These are phyloP conservation scores for Pseudocercospora macadamiae DNA, from an alignment of 2,329 filamentous ascomycete genomes.

Conservation along the genomic window DNA sequence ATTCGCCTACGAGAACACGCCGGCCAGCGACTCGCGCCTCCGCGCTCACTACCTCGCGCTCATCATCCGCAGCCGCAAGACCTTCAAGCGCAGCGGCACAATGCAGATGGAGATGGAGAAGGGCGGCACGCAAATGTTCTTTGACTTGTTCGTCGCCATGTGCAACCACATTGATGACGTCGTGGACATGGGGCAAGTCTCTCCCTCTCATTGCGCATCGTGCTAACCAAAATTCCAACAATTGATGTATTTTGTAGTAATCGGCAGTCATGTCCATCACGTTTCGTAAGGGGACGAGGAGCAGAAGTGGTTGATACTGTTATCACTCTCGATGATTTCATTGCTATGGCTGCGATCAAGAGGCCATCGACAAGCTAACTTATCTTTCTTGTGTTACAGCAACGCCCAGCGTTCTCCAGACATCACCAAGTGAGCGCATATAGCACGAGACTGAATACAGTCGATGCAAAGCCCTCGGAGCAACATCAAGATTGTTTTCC, in stretches of 20 bases:
- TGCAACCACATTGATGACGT: slow-evolving; percentile 98
- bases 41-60: slow-evolving; percentile 96
- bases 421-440: slow-evolving; percentile 28
- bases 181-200: slow-evolving; percentile 77
- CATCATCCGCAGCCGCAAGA: slow-evolving; percentile 95
- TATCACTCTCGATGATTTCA: slow-evolving; percentile 5
- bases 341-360: slow-evolving; percentile 8
- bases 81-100: slow-evolving; percentile 96
- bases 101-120: slow-evolving; percentile 99
- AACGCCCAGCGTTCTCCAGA: slow-evolving; percentile 32
- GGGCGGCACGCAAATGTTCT: slow-evolving; percentile 85
- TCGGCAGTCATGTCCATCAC: slow-evolving; percentile 2
- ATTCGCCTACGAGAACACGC: slow-evolving; percentile 94
- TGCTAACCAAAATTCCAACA: slow-evolving; percentile 12
- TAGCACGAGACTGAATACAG: slow-evolving; percentile 2
- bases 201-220: slow-evolving; percentile 26
- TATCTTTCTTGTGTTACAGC: slow-evolving; percentile 17
- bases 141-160: slow-evolving; percentile 97
- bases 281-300: slow-evolving; percentile 7
- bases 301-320: neutral
- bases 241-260: neutral
- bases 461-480: slow-evolving; percentile 32
- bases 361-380: slow-evolving; percentile 16
- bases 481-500: slow-evolving; percentile 21
- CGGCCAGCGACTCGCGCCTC: slow-evolving; percentile 86